Evolutionary conservation across 2,329 filamentous ascomycete species (phyloP), one percentile per base, ranked within the genome.

Genomic region (Daldinia sp.): DNA sequence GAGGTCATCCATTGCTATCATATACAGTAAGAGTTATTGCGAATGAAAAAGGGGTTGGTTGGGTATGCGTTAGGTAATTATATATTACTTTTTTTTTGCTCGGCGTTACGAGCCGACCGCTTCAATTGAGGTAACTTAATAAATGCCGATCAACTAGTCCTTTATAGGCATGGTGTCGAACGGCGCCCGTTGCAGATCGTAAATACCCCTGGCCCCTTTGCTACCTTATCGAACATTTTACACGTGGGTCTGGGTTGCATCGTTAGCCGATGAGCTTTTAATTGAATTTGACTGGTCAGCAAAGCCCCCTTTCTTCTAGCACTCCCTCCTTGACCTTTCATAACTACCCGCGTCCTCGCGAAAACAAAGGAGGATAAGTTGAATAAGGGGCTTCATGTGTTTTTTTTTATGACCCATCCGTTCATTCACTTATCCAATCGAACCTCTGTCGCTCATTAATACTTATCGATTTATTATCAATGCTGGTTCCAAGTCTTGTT

Each of bases 81-180:
- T 28, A 15, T n/a, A 50, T 33, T 33, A 37, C 35, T 50, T 50
- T 54, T 54, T 54, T 54, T 20, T 26, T 18, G 10, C 37, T 35
- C 42, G 13, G 26, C 23, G 30, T 15, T 57, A n/a, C 46, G 44
- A 44, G 28, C 53, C 59, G 51, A 66, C 46, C 50, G 23, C 42
- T 37, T 41, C 51, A 23, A 39, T 46, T 65, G 35, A 13, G 35
- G 12, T 39, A 42, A 28, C 23, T 33, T 51, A 39, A 37, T 30
- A 37, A 57, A 20, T 69, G 69, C 57, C 63, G 69, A 71, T 71
- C 66, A 67, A 54, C 54, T 71, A 71, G 35, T 23, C 66, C 33
- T 2, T 23, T 67, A 62, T 15, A 20, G 42, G 69, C 65, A 71
- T 64, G 15, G 66, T 53, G 48, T 63, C 68, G 65, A 71, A 71